phyloP scores from a whole-genome alignment of 73 alveolate species.

The Symbiodinium natans region DNA sequence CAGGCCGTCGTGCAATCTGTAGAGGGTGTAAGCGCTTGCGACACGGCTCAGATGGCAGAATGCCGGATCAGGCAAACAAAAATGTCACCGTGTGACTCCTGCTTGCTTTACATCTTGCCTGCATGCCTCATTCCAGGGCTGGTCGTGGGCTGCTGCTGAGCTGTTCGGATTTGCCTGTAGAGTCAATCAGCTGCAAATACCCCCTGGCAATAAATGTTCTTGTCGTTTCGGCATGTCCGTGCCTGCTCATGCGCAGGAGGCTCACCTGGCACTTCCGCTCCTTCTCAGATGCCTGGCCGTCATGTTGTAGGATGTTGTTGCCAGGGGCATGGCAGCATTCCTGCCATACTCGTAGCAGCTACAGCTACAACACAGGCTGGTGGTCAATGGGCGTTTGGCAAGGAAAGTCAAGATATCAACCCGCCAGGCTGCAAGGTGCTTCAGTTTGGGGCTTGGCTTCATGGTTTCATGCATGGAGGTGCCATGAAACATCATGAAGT shows the following conservation, averaged over 20 bases:
- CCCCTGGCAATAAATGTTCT: too few species aligned
- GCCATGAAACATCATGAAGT: background rate
- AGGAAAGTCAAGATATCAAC: too few species aligned
- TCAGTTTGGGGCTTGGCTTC: background rate
- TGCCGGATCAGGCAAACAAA: background rate
- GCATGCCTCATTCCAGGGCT: too few species aligned
- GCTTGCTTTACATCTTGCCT: too few species aligned
- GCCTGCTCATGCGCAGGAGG: conserved; percentile 18
- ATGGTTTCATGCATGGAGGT: background rate
- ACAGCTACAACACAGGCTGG: too few species aligned
- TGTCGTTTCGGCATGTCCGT: too few species aligned
- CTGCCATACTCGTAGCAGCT: too few species aligned
- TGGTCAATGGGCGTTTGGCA: too few species aligned
- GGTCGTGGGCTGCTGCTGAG: background rate
- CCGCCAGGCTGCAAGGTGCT: conserved; percentile 15
- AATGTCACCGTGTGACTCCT: background rate
- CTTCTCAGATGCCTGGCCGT: background rate
- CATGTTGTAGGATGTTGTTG: background rate
- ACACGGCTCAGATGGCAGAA: background rate
- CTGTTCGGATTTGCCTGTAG: background rate
- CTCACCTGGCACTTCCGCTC: background rate
- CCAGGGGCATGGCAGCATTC: background rate
- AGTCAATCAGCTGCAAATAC: too few species aligned
- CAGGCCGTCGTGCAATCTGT: conserved; percentile 11
- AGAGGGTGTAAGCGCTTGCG: conserved; percentile 25